These are phyloP conservation scores for Nakaseomyces glabratus DNA, from an alignment of 1,139 yeast species.

Conservation along the genomic window DNA sequence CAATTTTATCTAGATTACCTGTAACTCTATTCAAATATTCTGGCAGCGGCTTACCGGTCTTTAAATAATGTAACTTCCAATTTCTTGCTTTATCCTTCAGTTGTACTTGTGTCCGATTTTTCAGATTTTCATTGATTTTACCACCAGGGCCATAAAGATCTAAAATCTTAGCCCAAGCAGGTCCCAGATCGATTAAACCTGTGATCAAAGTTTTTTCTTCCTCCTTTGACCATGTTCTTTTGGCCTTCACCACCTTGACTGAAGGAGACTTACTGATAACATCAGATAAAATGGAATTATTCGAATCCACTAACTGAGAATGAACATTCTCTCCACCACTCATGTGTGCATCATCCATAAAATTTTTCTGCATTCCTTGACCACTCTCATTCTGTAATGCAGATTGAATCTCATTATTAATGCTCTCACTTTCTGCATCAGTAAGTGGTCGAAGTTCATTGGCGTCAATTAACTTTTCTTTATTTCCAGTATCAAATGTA, in stretches of 20 bases:
- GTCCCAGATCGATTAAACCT: slow-evolving; percentile 75
- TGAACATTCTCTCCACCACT: slow-evolving; percentile 3
- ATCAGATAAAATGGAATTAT: background rate
- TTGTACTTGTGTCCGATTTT: slow-evolving; percentile 82
- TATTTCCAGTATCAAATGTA: background rate
- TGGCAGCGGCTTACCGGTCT: slow-evolving; percentile 65
- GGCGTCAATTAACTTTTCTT: background rate
- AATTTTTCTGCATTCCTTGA: background rate
- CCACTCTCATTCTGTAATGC: background rate
- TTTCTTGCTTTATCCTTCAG: slow-evolving; percentile 92
- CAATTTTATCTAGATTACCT: slow-evolving; percentile 65
- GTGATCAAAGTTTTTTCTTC: slow-evolving; percentile 80
- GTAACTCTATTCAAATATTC: slow-evolving; percentile 72
- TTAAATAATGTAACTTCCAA: slow-evolving; percentile 79
- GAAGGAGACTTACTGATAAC: slow-evolving; percentile 1
- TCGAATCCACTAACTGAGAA: background rate
- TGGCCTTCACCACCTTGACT: slow-evolving; percentile 18
- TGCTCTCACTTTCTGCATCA: background rate
- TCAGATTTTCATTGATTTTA: slow-evolving; percentile 67
- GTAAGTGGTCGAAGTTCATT: slow-evolving; percentile 1
- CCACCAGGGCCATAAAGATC: slow-evolving; percentile 93
- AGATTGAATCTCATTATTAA: background rate
- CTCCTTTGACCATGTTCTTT: slow-evolving; percentile 70
- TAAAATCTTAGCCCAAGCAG: slow-evolving; percentile 85
- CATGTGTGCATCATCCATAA: background rate